These are phyloP conservation scores for Pichia manshurica DNA, from an alignment of 805 yeast species.

Conservation along the genomic window DNA sequence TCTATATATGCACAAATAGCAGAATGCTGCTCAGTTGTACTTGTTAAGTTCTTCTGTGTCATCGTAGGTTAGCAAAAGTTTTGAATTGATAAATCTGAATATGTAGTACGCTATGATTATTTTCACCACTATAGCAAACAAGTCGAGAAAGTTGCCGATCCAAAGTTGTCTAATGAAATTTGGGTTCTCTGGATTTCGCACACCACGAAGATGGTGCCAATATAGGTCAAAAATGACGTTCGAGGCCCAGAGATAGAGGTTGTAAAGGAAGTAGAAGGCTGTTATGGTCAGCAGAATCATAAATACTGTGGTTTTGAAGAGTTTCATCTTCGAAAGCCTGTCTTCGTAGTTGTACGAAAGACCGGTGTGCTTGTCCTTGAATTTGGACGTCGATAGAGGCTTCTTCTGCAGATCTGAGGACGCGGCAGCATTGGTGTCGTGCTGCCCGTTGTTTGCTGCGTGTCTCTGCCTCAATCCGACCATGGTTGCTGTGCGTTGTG, in stretches of 20 bases:
- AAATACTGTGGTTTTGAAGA: constrained; percentile 5
- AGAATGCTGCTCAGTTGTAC: constrained; percentile 16
- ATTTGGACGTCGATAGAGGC: constrained; percentile 1
- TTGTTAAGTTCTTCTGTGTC: constrained; percentile 27
- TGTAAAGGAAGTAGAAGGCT: not conserved
- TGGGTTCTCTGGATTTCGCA: not conserved
- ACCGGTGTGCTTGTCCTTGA: constrained; percentile 4
- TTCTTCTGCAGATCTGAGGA: not conserved
- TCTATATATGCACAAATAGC: not conserved
- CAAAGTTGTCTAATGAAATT: constrained; percentile 2
- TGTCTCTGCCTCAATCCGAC: too few relatives aligned
- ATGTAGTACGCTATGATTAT: constrained; percentile 14
- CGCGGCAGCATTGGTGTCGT: not conserved
- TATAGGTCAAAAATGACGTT: constrained; percentile 8
- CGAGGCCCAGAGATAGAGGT: not conserved
- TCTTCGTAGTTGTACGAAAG: constrained; percentile 10
- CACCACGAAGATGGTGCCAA: constrained; percentile 8
- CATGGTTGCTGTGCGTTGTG: too few relatives aligned
- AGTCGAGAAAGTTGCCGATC: constrained; percentile 11
- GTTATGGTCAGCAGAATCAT: not conserved
- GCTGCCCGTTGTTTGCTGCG: too few relatives aligned
- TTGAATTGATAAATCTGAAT: constrained; percentile 19
- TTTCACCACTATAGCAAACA: constrained; percentile 17
- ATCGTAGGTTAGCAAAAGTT: constrained; percentile 18
- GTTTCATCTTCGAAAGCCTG: constrained; percentile 2